Evolutionary conservation across 768 basidiomycete genomes (phyloP), one percentile per base, ranked within the genome.

Genomic region (Gyrodon lividus): DNA sequence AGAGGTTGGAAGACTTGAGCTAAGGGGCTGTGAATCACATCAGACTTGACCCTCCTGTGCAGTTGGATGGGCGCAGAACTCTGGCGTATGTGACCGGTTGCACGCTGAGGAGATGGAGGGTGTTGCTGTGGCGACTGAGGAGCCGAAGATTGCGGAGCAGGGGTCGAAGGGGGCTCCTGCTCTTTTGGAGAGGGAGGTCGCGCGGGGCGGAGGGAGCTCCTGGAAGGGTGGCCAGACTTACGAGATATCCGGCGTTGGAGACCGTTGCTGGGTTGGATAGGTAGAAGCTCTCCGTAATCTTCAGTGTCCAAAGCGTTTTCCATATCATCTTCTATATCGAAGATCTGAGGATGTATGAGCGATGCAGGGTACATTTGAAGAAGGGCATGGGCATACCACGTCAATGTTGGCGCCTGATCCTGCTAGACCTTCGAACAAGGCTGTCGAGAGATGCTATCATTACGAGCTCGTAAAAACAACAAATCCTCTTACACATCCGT

Each of bases 371-470:
- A 13, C 1, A 10, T 14, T 16, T 17, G 10, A 19, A 50, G 38
- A 30, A 22, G 31, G 17, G 28, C 35, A 48, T 13, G 16, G 30
- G 48, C 82, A 17, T 62, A 91, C 89, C 6, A 82, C 79, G 57
- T 87, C 85, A 50, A 94, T 92, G 59, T 90, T 87, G 4, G 78
- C 74, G 51, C 77, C 83, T 2, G 81, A 76, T 2, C 91, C 89
- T n/a, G 77, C 82, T 13, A 92, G 67, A 9, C 87, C 86, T 57
- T 94, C 92, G 52, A 94, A 84, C 41, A 92, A 74, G 19, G 84
- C 91, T 94, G 58, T n/a, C 47, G 24, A 49, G 35, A 12, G 12
- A 37, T 3, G 38, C 56, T 12, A 46, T 23, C 14, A 43, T 42
- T 42, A 16, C 12, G 28, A 46, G 19, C 2, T 7, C 46, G 41